Conservation (phyloP, 75 land plant genomes). For the Azolla pinnata region DNA sequence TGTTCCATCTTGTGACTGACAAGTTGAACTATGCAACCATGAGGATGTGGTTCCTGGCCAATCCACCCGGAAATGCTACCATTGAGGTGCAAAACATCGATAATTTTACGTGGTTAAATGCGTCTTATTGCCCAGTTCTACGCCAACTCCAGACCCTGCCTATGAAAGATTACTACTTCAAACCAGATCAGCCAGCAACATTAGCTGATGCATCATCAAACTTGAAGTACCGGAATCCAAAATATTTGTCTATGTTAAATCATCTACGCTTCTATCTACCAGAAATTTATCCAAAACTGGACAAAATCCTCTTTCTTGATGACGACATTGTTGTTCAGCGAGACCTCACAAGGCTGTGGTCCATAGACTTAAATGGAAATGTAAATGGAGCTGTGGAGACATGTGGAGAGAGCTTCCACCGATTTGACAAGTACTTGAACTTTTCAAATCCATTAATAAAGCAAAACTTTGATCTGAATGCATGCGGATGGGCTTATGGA, state of each 20-base stretch:
- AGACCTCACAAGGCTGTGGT: conserved; percentile 44
- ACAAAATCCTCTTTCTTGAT: conserved; percentile 52
- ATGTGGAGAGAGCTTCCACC: conserved; percentile 29
- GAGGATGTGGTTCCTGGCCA: conserved; percentile 59
- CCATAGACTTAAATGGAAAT: conserved; percentile 43
- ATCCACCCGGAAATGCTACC: conserved; percentile 50
- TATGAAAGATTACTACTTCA: conserved; percentile 8
- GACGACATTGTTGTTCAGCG: conserved; percentile 65
- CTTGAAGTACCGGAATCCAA: conserved; percentile 5
- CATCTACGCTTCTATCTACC: conserved; percentile 77
- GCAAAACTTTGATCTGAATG: conserved; percentile 36
- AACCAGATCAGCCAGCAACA: conserved; percentile 8
- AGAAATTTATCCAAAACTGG: conserved; percentile 43
- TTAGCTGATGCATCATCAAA: conserved; percentile 1
- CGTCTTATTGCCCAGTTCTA: conserved; percentile 26
- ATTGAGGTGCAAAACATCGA: conserved; percentile 43
- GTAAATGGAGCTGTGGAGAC: conserved; percentile 61
- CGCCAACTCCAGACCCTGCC: conserved; percentile 11
- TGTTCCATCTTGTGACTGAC: conserved; percentile 70
- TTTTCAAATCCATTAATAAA: conserved; percentile 42
- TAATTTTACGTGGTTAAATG: conserved; percentile 35
- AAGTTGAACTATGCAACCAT: conserved; percentile 51
- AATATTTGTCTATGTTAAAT: conserved; percentile 25
- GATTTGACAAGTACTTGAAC: conserved; percentile 38
- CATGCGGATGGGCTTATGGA: conserved; percentile 72